Conservation (phyloP, 2,329 filamentous ascomycete genomes). For the Arachnomyces sp. region DNA sequence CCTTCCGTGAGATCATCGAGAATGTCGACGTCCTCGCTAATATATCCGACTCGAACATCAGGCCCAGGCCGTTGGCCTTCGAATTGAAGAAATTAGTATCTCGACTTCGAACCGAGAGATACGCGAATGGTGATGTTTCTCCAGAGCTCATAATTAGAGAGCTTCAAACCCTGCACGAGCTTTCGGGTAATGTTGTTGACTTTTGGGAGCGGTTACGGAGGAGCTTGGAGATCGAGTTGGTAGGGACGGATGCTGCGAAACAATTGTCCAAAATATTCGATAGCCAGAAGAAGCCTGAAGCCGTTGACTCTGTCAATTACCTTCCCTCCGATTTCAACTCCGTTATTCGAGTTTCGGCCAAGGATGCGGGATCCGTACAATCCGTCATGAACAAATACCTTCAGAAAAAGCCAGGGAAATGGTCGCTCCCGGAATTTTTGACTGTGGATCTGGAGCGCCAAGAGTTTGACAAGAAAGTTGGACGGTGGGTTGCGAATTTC, state of each 20-base stretch:
- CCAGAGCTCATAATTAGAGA: slow-evolving; percentile 20
- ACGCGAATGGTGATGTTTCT: slow-evolving; percentile 24
- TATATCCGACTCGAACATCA: slow-evolving; percentile 35
- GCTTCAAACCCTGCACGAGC: slow-evolving; percentile 31
- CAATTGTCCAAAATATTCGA: slow-evolving; percentile 43
- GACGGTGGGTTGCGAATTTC: slow-evolving; percentile 50
- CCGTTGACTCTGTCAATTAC: slow-evolving; percentile 23
- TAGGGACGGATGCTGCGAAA: slow-evolving; percentile 33
- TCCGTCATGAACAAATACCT: slow-evolving; percentile 29
- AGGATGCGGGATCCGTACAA: slow-evolving; percentile 28
- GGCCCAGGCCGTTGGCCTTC: slow-evolving; percentile 43
- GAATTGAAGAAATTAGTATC: slow-evolving; percentile 42
- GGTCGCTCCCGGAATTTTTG: slow-evolving; percentile 42
- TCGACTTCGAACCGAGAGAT: slow-evolving; percentile 33
- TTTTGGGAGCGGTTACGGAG: slow-evolving; percentile 48
- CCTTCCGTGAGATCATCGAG: slow-evolving; percentile 50
- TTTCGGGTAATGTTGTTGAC: slow-evolving; percentile 45
- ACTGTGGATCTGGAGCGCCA: slow-evolving; percentile 52
- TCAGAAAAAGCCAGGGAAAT: slow-evolving; percentile 26
- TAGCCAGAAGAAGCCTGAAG: slow-evolving; percentile 22
- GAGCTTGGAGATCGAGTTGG: slow-evolving; percentile 45
- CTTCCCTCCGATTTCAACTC: slow-evolving; percentile 31
- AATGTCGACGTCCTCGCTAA: slow-evolving; percentile 40
- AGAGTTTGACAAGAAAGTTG: slow-evolving; percentile 44
- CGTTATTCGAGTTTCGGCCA: slow-evolving; percentile 30